These are phyloP conservation scores for Teratosphaeriaceae sp. DNA, from an alignment of 2,329 filamentous ascomycete species.

Conservation along the genomic window DNA sequence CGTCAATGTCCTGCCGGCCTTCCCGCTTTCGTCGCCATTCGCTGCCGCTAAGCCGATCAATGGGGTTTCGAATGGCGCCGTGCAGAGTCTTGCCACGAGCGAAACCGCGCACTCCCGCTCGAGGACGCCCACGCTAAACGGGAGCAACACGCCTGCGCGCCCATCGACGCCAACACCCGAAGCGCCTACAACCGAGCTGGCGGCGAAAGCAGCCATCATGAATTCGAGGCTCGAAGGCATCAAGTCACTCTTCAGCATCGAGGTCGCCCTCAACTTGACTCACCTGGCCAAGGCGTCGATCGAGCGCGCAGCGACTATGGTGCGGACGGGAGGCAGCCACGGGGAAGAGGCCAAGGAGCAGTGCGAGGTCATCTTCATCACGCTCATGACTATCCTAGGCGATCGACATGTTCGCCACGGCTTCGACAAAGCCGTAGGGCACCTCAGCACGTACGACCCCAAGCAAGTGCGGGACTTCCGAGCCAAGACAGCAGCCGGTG, in stretches of 20 bases:
- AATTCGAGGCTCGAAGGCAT: constrained; percentile 91
- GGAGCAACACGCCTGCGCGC: constrained; percentile 15
- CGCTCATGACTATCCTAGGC: constrained; percentile 75
- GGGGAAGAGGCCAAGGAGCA: constrained; percentile 81
- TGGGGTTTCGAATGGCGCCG: constrained; percentile 19
- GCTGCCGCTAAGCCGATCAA: constrained; percentile 39
- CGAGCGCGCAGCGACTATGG: constrained; percentile 77
- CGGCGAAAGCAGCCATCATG: constrained; percentile 97
- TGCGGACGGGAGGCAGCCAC: constrained; percentile 65
- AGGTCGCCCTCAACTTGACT: constrained; percentile 83
- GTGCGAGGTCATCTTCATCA: constrained; percentile 83
- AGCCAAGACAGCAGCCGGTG: constrained; percentile 13
- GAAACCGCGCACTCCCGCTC: constrained; percentile 17
- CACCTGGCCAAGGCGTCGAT: constrained; percentile 83
- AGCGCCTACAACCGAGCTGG: constrained; percentile 82
- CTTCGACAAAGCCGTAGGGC: constrained; percentile 86
- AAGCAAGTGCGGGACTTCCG: constrained; percentile 63
- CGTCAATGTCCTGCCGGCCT: constrained; percentile 76
- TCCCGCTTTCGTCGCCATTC: constrained; percentile 42
- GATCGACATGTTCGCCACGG: constrained; percentile 83
- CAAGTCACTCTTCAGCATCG: constrained; percentile 90
- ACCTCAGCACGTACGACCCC: constrained; percentile 86
- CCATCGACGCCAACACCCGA: constrained; percentile 43
- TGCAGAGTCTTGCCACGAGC: too few species aligned
- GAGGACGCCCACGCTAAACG: constrained; percentile 20